A percentile compares a stretch with the other conserved stretches of the same genome.
Evolutionary conservation across 2,329 filamentous ascomycete species (phyloP).

Genomic region (Tolypocladium amazonense): DNA sequence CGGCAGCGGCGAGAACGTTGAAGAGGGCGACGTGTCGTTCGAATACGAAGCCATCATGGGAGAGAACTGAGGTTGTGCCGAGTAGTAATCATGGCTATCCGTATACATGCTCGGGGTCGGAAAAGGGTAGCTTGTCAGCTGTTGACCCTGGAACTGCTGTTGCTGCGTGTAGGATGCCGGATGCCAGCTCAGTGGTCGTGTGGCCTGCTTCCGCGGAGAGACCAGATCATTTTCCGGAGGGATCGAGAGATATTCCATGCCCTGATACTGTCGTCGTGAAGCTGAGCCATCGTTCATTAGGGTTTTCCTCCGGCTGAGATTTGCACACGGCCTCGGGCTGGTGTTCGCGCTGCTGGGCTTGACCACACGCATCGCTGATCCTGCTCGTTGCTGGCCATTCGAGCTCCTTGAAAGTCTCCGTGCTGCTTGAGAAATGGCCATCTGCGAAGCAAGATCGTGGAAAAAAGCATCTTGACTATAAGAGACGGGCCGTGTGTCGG

Average conservation of each 20-base stretch:
- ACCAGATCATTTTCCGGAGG: neutral
- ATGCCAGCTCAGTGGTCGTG: constrained; percentile 56
- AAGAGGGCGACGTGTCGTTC: constrained; percentile 44
- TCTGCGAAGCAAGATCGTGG: constrained; percentile 42
- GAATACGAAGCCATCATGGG: constrained; percentile 46
- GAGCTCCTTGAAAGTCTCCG: constrained; percentile 39
- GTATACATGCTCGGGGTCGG: constrained; percentile 24
- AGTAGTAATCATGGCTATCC: constrained; percentile 29
- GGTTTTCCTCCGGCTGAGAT: constrained; percentile 43
- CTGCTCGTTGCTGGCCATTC: constrained; percentile 38
- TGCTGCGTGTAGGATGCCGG: constrained; percentile 43
- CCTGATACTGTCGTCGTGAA: constrained; percentile 34
- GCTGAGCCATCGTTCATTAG: constrained; percentile 39
- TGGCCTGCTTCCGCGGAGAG: constrained; percentile 4
- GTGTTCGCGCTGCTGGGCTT: constrained; percentile 60
- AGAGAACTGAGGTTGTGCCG: constrained; percentile 32
- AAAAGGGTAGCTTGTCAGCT: constrained; percentile 26
- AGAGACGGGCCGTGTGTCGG: constrained; percentile 14
- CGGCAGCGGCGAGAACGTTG: constrained; percentile 43
- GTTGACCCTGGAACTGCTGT: constrained; percentile 26
- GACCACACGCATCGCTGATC: constrained; percentile 44
- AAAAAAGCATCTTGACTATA: constrained; percentile 29
- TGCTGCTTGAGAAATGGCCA: constrained; percentile 33
- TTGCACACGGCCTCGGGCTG: constrained; percentile 48
- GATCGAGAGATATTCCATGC: constrained; percentile 23